Percentiles rank a stretch among this genome's conserved stretches.
Conservation (phyloP, 1,284 basidiomycete genomes). For the Porodaedalea pini region DNA sequence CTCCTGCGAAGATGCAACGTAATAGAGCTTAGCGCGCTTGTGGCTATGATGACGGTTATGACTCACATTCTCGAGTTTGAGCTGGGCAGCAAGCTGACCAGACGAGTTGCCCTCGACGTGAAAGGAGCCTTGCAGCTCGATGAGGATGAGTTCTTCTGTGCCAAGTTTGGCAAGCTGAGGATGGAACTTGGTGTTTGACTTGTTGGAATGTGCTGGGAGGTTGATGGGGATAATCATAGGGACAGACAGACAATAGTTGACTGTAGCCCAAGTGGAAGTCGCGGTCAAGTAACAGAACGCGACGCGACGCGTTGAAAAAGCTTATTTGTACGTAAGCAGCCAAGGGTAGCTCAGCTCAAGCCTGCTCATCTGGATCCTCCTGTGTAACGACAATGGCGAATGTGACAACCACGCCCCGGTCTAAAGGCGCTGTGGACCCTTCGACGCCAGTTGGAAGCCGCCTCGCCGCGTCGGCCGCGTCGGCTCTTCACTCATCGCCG, state of each 20-base stretch:
- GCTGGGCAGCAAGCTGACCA: constrained; percentile 60
- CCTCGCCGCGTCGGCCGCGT: constrained; percentile 5
- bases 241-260: background rate
- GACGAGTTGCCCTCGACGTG: constrained; percentile 54
- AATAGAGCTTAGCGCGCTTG: background rate
- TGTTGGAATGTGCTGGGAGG: constrained; percentile 32
- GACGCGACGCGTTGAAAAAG: constrained; percentile 9
- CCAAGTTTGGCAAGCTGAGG: constrained; percentile 61
- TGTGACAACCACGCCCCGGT: constrained; percentile 20
- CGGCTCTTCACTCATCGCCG: constrained; percentile 60
- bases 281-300: background rate
- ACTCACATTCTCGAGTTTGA: constrained; percentile 49
- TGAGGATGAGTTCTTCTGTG: constrained; percentile 63
- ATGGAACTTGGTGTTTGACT: constrained; percentile 44
- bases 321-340: constrained; percentile 3
- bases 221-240: constrained; percentile 53
- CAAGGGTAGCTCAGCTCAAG: background rate
- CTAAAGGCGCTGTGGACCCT: constrained; percentile 17
- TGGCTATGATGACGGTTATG: background rate
- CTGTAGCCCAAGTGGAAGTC: background rate
- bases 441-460: constrained; percentile 20
- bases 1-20: constrained; percentile 34
- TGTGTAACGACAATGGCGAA: constrained; percentile 2
- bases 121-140: constrained; percentile 73
- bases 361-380: background rate